Conservation (phyloP, 2,329 filamentous ascomycete species). For the Shiraia bambusicola region DNA sequence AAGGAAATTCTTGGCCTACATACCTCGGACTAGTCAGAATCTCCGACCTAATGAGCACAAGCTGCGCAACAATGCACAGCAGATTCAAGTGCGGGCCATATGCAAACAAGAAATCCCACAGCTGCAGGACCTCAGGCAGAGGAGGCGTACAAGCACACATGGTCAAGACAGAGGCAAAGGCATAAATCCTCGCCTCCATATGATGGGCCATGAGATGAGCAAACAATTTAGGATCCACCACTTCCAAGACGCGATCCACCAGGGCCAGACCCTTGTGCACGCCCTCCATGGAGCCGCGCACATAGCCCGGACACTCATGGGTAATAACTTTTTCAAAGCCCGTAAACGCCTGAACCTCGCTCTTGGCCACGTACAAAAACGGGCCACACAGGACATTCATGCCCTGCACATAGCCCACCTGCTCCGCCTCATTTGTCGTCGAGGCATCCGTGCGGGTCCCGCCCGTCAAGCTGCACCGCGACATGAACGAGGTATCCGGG, state of each 20-base stretch:
- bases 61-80: constrained; percentile 91
- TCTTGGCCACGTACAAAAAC: constrained; percentile 90
- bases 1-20: constrained; percentile 20
- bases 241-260: constrained; percentile 87
- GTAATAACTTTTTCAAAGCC: constrained; percentile 88
- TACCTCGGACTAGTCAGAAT: constrained; percentile 84
- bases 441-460: constrained; percentile 35
- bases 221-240: constrained; percentile 87
- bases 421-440: constrained; percentile 55
- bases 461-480: constrained; percentile 34
- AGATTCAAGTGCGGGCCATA: constrained; percentile 95
- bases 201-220: constrained; percentile 81
- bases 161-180: constrained; percentile 91
- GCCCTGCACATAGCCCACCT: constrained; percentile 92
- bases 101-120: constrained; percentile 97
- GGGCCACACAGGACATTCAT: constrained; percentile 98
- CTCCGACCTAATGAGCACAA: constrained; percentile 82
- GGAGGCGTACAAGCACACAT: constrained; percentile 95
- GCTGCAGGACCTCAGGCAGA: constrained; percentile 82
- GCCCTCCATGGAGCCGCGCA: constrained; percentile 93
- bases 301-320: constrained; percentile 86
- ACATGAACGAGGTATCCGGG: constrained; percentile 46
- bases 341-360: constrained; percentile 91
- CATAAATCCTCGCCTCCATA: constrained; percentile 91
- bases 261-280: constrained; percentile 89